Conservation (phyloP, 371 early-diverging fungal genomes). For the Conidiobolus incongruus region DNA sequence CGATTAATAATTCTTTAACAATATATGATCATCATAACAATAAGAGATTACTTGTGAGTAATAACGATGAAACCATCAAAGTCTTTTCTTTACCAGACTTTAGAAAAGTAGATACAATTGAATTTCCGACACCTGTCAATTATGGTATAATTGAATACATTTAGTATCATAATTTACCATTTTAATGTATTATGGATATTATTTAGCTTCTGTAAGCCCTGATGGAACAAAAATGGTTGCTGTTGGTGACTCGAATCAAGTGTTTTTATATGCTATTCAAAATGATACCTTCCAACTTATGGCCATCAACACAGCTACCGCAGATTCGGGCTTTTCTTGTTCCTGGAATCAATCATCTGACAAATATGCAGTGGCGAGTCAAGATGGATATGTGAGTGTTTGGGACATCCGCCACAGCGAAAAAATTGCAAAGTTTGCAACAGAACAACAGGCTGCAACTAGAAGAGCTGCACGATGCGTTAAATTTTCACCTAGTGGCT, state of each 20-base stretch:
- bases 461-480: constrained; percentile 68
- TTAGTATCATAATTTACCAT: too few relatives aligned
- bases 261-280: constrained; percentile 48
- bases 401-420: constrained; percentile 45
- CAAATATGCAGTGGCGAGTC: constrained; percentile 54
- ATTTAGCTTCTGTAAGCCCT: constrained; percentile 48
- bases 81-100: constrained; percentile 53
- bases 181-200: background rate
- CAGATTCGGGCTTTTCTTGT: constrained; percentile 44
- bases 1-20: constrained; percentile 77
- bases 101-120: constrained; percentile 32
- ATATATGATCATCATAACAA: constrained; percentile 39
- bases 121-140: constrained; percentile 70
- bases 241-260: constrained; percentile 70
- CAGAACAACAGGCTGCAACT: constrained; percentile 24
- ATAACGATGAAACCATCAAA: constrained; percentile 85
- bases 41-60: constrained; percentile 57
- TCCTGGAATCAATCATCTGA: constrained; percentile 57
- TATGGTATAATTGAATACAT: constrained; percentile 34
- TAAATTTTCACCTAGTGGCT: constrained; percentile 57
- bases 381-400: constrained; percentile 59
- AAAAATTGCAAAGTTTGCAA: constrained; percentile 17
- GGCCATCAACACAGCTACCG: constrained; percentile 11
- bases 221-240: constrained; percentile 61
- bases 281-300: constrained; percentile 29